These are phyloP conservation scores for Westerdykella ornata DNA, from an alignment of 2,329 filamentous ascomycete genomes.

Conservation along the genomic window DNA sequence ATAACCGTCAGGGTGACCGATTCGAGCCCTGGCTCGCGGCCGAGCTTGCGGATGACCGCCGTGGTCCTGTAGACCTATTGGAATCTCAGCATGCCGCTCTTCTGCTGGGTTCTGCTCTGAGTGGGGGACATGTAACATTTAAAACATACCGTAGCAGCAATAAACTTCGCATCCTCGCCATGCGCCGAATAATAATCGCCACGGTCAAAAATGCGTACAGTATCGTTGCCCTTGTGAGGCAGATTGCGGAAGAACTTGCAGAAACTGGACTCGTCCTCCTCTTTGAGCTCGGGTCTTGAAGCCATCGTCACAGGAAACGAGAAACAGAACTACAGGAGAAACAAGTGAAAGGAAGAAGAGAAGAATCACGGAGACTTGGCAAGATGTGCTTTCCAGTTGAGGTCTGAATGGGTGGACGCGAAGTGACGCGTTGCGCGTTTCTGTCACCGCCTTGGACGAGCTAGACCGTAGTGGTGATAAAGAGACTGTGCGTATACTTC, in stretches of 20 bases:
- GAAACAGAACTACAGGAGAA: neutral
- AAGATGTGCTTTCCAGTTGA: constrained; percentile 1
- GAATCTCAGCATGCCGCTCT: constrained; percentile 1
- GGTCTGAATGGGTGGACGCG: constrained; percentile 5
- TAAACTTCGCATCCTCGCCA: constrained; percentile 75
- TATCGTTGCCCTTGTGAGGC: constrained; percentile 61
- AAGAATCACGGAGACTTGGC: neutral
- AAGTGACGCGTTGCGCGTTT: constrained; percentile 8
- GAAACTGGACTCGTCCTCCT: constrained; percentile 95
- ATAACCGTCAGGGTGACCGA: constrained; percentile 95
- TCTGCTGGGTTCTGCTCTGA: neutral
- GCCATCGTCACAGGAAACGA: constrained; percentile 38
- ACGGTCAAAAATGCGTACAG: constrained; percentile 85
- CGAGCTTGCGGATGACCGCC: constrained; percentile 85
- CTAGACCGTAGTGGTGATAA: neutral
- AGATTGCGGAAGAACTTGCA: constrained; percentile 94
- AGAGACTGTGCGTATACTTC: no score
- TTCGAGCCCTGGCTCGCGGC: constrained; percentile 73
- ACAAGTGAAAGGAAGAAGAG: neutral
- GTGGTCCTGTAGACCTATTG: constrained; percentile 92
- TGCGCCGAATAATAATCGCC: constrained; percentile 96
- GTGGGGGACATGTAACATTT: neutral
- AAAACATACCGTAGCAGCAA: constrained; percentile 61
- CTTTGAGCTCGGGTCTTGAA: constrained; percentile 54
- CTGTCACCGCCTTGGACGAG: constrained; percentile 11